These are phyloP conservation scores for Ogataea corticis DNA, from an alignment of 805 yeast genomes.

Conservation along the genomic window DNA sequence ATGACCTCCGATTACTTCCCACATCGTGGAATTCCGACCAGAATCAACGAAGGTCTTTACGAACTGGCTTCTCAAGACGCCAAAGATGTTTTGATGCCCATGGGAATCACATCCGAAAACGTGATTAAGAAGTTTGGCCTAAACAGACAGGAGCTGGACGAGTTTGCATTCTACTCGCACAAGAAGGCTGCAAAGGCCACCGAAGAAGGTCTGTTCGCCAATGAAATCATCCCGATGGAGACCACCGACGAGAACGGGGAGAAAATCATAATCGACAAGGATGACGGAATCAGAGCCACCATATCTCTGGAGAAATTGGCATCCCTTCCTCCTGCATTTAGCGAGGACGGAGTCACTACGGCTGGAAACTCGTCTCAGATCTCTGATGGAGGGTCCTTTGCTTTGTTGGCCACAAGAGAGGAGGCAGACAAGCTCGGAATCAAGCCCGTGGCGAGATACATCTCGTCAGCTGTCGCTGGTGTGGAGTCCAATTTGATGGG, in stretches of 20 bases:
- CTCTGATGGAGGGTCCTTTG: conserved; percentile 40
- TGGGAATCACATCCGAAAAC: conserved; percentile 35
- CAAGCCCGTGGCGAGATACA: conserved; percentile 34
- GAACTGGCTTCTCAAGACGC: conserved; percentile 33
- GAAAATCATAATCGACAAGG: conserved; percentile 23
- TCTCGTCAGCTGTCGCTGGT: conserved; percentile 36
- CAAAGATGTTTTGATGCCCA: conserved; percentile 34
- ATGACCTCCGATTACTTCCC: conserved; percentile 44
- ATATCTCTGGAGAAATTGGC: conserved; percentile 29
- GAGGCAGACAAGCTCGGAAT: conserved; percentile 36
- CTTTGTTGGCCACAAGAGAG: conserved; percentile 36
- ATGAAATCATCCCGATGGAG: conserved; percentile 30
- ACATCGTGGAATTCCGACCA: conserved; percentile 38
- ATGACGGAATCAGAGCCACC: conserved; percentile 26
- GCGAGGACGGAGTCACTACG: conserved; percentile 34
- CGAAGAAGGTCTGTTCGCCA: conserved; percentile 27
- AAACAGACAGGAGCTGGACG: conserved; percentile 30
- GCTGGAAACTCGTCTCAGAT: conserved; percentile 41
- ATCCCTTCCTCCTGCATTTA: conserved; percentile 30
- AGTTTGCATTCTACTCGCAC: conserved; percentile 31
- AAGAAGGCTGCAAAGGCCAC: conserved; percentile 29
- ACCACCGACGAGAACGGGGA: conserved; percentile 14
- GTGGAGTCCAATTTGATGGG: conserved; percentile 40
- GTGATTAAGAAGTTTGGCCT: conserved; percentile 30
- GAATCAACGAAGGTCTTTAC: conserved; percentile 30